Percentiles rank a stretch among this genome's conserved stretches.
Evolutionary conservation across 169 alveolate species (phyloP).

Genomic region (Plasmodium billcollinsi): DNA sequence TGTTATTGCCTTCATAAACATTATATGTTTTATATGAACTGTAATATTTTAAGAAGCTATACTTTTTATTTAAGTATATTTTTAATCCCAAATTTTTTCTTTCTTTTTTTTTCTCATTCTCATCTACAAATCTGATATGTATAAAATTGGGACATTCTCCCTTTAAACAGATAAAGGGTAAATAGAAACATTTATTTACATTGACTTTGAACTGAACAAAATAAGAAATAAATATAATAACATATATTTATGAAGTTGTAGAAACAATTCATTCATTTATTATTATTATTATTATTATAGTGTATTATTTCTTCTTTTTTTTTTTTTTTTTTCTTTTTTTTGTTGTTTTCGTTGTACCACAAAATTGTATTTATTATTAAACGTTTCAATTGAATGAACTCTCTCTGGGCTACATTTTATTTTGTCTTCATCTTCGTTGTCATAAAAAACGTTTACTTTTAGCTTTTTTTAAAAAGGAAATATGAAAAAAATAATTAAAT

Average conservation of each 20-base stretch:
- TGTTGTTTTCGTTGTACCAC: conserved; percentile 11
- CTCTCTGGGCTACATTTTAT: conserved; percentile 18
- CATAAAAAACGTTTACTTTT: conserved; percentile 34
- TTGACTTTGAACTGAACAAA: conserved; percentile 21
- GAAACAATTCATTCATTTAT: not conserved
- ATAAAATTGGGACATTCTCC: conserved; percentile 65
- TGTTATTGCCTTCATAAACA: conserved; percentile 11
- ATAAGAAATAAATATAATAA: conserved; percentile 1
- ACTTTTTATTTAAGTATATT: conserved; percentile 35
- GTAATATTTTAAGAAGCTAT: conserved; percentile 64
- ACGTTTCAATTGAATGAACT: conserved; percentile 15
- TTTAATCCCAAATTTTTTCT: conserved; percentile 22
- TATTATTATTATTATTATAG: not conserved
- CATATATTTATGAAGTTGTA: not conserved
- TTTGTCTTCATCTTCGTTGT: conserved; percentile 37
- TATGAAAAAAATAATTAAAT: not conserved
- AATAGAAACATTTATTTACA: conserved; percentile 38
- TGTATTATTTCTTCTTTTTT: too few relatives aligned
- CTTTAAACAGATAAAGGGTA: conserved; percentile 34
- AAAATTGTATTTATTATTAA: conserved; percentile 8
- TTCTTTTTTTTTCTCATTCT: conserved; percentile 8
- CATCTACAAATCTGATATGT: conserved; percentile 9
- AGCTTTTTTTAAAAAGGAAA: conserved; percentile 2
- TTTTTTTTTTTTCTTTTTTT: too few relatives aligned
- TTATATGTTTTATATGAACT: conserved; percentile 43